Base-by-base conservation (phyloP, 1,284 basidiomycete genomes). In the Ustilago curta region DNA sequence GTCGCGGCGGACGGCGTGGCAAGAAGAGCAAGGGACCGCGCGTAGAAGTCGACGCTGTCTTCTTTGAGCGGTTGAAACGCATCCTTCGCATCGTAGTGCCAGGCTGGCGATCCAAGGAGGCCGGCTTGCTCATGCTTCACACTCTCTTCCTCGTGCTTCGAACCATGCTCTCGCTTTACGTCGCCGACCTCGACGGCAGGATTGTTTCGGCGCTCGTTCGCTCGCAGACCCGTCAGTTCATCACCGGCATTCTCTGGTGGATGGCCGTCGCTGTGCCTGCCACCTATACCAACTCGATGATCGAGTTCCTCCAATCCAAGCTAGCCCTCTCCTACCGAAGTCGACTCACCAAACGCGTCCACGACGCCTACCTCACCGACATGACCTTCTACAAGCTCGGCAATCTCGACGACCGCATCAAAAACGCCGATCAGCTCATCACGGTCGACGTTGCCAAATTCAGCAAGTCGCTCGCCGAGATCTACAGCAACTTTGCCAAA, bases 371-470 rank as follows among this genome's bases (percentile, higher is more conserved):
- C 84, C 89, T 99, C 12, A 92, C 92, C 14, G 89, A 92, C 53
- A 89, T 71, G 86, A 89, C 86, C 29, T 98, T 95, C 86, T 99
- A 98, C 86, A 96, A 97, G 85, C 87, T 98, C 31, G 90, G 93
- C 91, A 84, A 80, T 90, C 85, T 84, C 39, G 83, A 84, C 50
- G 96, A 98, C 85, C 88, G 96, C 59, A 95, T 98, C 75, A 95
- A 95, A 87, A 98, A 98, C 78, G 92, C 94, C 9, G 96, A 98
- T 83, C 95, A 97, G 91, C 92, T 96, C 90, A 94, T 98, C 74
- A 96, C 95, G 0, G 92, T 96, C 68, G 96, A 99, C 84, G 94
- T 98, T 47, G 92, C 95, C 84, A 92, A 92, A 64, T 98, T 98
- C 86, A 94, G 93, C 35, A 90, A 89, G 23, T 92, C 94, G 81